A percentile compares a stretch with the other conserved stretches of the same genome.
phyloP scores from a whole-genome alignment of 805 yeast species.

The Sugiyamaella americana region DNA sequence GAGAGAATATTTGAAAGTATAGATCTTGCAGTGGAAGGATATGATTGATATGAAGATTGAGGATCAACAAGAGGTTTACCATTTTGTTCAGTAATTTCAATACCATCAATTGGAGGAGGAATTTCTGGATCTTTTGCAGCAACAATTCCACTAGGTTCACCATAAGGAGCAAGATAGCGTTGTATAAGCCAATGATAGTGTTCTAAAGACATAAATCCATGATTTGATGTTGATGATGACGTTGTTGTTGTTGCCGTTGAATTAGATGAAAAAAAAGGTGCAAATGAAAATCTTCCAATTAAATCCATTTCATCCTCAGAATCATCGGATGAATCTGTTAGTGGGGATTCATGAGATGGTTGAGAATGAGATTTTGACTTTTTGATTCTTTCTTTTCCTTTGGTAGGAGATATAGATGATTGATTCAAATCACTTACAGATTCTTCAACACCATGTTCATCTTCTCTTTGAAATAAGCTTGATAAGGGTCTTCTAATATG shows the following conservation, averaged over 20 bases:
- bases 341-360: background rate
- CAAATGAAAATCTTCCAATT: constrained; percentile 20
- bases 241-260: background rate
- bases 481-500: background rate
- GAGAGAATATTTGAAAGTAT: background rate
- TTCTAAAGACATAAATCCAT: constrained; percentile 19
- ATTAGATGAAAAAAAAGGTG: constrained; percentile 11
- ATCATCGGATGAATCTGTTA: background rate
- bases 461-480: constrained; percentile 1
- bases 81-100: constrained; percentile 30
- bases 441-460: background rate
- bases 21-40: background rate
- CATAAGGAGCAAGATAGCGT: constrained; percentile 26
- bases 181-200: constrained; percentile 21
- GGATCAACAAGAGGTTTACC: constrained; percentile 6
- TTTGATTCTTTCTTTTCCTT: background rate
- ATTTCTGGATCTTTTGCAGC: constrained; percentile 43
- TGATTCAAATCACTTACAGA: background rate
- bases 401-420: background rate
- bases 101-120: constrained; percentile 46
- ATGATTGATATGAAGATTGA: constrained; percentile 2
- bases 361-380: background rate
- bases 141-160: constrained; percentile 53
- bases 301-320: constrained; percentile 17
- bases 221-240: background rate